These are phyloP conservation scores for Suhomyces xylopsoci DNA, from an alignment of 805 yeast genomes.

Conservation along the genomic window DNA sequence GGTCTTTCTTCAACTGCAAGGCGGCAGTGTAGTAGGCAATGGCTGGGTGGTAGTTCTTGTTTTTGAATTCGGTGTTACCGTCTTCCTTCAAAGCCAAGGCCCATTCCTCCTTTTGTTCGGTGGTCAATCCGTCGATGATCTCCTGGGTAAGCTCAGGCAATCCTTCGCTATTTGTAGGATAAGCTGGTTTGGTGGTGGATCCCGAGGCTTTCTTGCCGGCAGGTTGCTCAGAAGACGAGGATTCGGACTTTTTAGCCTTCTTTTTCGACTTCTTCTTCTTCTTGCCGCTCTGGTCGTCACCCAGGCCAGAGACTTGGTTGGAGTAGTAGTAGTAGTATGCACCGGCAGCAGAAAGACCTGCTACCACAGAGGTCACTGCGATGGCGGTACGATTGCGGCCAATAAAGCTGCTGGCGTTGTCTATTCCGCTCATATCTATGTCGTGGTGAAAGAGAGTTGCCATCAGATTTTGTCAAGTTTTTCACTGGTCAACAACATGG, in stretches of 20 bases:
- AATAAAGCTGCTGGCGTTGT: slow-evolving; percentile 30
- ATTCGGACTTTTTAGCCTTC: slow-evolving; percentile 29
- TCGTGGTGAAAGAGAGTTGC: slow-evolving; percentile 1
- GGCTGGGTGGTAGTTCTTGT: slow-evolving; percentile 70
- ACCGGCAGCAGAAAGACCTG: slow-evolving; percentile 61
- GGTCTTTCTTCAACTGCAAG: slow-evolving; percentile 69
- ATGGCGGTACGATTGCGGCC: slow-evolving; percentile 61
- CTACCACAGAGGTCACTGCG: slow-evolving; percentile 61
- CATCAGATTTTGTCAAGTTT: slow-evolving; percentile 5
- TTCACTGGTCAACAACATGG: slow-evolving; percentile 4
- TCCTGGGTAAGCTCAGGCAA: slow-evolving; percentile 56
- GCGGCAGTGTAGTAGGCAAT: slow-evolving; percentile 79
- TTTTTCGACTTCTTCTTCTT: slow-evolving; percentile 47
- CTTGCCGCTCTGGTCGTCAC: slow-evolving; percentile 14
- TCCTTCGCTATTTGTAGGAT: slow-evolving; percentile 56
- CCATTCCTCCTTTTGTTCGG: slow-evolving; percentile 55
- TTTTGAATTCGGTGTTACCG: slow-evolving; percentile 78
- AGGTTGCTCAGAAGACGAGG: background rate
- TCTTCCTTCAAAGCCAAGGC: slow-evolving; percentile 81
- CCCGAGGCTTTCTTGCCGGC: slow-evolving; percentile 1
- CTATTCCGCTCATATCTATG: slow-evolving; percentile 1
- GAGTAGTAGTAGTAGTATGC: slow-evolving; percentile 51
- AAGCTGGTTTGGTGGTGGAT: slow-evolving; percentile 17
- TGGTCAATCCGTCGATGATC: slow-evolving; percentile 42
- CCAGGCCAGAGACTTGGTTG: slow-evolving; percentile 20